A percentile compares a stretch with the other conserved stretches of the same genome.
Evolutionary conservation across 768 basidiomycete genomes (phyloP).

Genomic region (Termitomyces heimii): DNA sequence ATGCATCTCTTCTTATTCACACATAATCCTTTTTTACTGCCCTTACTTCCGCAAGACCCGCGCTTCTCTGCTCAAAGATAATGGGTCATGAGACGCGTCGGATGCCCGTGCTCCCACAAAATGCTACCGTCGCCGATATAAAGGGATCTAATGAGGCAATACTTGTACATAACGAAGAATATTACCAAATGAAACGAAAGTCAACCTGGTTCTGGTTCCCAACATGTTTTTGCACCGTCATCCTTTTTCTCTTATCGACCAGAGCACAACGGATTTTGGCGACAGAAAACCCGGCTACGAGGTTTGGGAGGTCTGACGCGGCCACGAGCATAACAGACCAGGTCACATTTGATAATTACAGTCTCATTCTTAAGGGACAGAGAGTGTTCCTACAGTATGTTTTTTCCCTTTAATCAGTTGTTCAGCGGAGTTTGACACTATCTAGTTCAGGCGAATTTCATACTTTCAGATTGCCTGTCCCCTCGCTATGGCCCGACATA

Average conservation of each 20-base stretch:
- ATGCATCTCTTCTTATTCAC: not conserved
- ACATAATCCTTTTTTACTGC: not conserved
- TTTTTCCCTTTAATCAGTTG: not conserved
- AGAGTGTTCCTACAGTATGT: slow-evolving; percentile 68
- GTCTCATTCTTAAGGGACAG: slow-evolving; percentile 62
- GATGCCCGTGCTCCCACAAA: not conserved
- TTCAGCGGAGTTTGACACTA: not conserved
- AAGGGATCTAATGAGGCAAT: not conserved
- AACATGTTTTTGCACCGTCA: slow-evolving; percentile 19
- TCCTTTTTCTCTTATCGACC: slow-evolving; percentile 20
- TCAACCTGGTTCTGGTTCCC: slow-evolving; percentile 22
- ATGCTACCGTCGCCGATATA: not conserved
- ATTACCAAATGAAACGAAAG: slow-evolving; percentile 13
- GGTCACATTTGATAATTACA: slow-evolving; percentile 61
- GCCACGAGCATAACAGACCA: slow-evolving; percentile 24
- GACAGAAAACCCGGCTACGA: not conserved
- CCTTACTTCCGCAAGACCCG: not conserved
- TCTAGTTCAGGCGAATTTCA: slow-evolving; percentile 81
- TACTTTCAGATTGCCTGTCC: slow-evolving; percentile 75
- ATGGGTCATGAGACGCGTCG: slow-evolving; percentile 1
- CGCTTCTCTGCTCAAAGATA: not conserved
- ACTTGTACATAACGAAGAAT: not conserved
- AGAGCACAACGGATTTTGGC: slow-evolving; percentile 4
- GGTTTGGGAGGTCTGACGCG: slow-evolving; percentile 2
- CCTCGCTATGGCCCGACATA: slow-evolving; percentile 76